Evolutionary conservation across 129 eudicot species (phyloP).

Genomic region (Oenanthe sinensis): DNA sequence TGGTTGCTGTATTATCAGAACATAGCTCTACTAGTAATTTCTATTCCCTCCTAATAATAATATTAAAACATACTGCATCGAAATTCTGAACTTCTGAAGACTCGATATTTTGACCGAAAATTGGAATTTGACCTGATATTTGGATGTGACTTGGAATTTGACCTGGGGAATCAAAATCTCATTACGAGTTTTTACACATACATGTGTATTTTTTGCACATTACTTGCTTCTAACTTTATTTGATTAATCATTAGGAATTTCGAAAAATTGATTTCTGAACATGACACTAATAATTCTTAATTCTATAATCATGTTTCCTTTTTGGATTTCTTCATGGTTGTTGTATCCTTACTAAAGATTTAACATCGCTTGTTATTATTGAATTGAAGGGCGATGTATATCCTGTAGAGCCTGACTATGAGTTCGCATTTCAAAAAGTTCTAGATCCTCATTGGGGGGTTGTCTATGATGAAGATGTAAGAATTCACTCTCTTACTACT

Average conservation of each 20-base stretch:
- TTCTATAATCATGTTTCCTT: not conserved
- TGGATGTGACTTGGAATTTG: not conserved
- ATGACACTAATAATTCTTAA: not conserved
- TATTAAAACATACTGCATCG: not conserved
- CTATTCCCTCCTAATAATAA: not conserved
- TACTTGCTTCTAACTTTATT: not conserved
- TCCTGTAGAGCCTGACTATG: conserved; percentile 69
- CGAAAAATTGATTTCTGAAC: not conserved
- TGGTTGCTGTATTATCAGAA: not conserved
- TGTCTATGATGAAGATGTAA: conserved; percentile 78
- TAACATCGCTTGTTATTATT: not conserved
- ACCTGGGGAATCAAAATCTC: not conserved
- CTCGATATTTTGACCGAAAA: not conserved
- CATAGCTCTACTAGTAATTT: not conserved
- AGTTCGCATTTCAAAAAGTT: conserved; percentile 40
- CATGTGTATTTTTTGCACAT: not conserved
- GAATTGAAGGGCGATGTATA: conserved; percentile 89
- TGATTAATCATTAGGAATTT: not conserved
- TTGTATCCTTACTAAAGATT: not conserved
- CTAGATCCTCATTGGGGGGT: conserved; percentile 95
- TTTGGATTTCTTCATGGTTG: not conserved
- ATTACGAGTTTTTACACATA: not conserved
- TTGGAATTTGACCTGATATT: not conserved
- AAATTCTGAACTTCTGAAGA: not conserved
- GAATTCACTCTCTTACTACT: conserved; percentile 14